phyloP scores from a whole-genome alignment of 2,329 filamentous ascomycete species.

The Beauveria medogensis region DNA sequence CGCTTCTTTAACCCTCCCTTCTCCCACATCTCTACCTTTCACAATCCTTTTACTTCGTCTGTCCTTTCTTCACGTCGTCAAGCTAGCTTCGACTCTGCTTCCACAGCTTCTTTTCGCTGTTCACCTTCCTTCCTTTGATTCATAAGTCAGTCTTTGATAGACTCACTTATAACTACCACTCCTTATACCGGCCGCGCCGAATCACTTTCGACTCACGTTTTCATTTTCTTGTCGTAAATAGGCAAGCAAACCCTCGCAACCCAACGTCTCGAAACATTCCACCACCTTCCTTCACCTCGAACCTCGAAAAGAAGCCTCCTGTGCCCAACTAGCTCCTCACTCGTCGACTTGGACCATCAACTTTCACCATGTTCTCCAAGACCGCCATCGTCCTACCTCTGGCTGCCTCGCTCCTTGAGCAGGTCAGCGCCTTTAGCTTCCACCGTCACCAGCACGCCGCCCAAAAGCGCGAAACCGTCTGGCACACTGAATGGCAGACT shows the following conservation, averaged over 20 bases:
- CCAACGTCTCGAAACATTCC: background rate
- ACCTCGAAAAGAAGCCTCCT: background rate
- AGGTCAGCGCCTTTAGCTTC: constrained; percentile 34
- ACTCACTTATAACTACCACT: constrained; percentile 25
- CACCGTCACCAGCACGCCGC: constrained; percentile 34
- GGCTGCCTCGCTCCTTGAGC: constrained; percentile 34
- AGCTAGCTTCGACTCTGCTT: constrained; percentile 21
- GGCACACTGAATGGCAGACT: constrained; percentile 24
- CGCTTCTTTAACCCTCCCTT: constrained; percentile 13
- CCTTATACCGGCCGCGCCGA: constrained; percentile 28
- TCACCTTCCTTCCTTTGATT: constrained; percentile 16
- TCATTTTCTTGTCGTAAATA: background rate
- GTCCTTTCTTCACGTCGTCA: constrained; percentile 13
- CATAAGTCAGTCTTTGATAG: constrained; percentile 43
- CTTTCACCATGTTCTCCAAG: constrained; percentile 35
- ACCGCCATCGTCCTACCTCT: constrained; percentile 31
- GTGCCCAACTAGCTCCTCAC: background rate
- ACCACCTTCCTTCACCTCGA: constrained; percentile 1
- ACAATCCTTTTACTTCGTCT: constrained; percentile 16
- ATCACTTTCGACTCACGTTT: constrained; percentile 5
- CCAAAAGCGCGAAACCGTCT: constrained; percentile 25
- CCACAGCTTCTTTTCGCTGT: constrained; percentile 26
- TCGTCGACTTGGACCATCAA: constrained; percentile 1
- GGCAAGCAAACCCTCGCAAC: background rate
- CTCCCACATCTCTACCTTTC: constrained; percentile 16